Evolutionary conservation across 805 yeast species (phyloP).

Genomic region (Ogataea allantospora): DNA sequence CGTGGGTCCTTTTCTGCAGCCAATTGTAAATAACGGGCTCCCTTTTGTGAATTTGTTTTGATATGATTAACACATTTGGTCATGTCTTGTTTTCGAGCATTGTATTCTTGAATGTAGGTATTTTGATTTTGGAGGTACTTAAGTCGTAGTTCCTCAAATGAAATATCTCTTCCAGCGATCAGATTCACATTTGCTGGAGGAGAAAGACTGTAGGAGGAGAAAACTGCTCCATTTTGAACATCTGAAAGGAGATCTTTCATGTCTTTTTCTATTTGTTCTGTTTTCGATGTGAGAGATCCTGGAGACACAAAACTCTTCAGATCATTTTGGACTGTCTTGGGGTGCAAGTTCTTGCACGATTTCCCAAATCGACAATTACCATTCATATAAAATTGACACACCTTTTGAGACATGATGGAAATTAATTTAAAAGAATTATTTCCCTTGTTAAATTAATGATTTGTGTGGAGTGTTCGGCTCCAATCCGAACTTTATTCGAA

Average conservation of each 20-base stretch:
- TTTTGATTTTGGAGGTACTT: constrained; percentile 44
- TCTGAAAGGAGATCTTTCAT: constrained; percentile 15
- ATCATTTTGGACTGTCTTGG: constrained; percentile 16
- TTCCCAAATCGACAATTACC: constrained; percentile 42
- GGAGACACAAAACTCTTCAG: constrained; percentile 3
- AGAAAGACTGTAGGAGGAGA: constrained; percentile 48
- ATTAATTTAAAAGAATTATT: not conserved
- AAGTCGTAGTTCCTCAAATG: constrained; percentile 52
- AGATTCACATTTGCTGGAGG: constrained; percentile 48
- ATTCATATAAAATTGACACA: constrained; percentile 43
- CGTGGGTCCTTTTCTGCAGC: constrained; percentile 34
- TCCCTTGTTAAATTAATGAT: constrained; percentile 53
- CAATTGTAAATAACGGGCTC: constrained; percentile 56
- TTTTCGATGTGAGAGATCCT: constrained; percentile 2
- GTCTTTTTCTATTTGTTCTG: constrained; percentile 27
- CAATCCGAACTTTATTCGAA: constrained; percentile 64
- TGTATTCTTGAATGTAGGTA: constrained; percentile 40
- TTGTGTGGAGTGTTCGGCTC: constrained; percentile 82
- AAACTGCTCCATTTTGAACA: constrained; percentile 30
- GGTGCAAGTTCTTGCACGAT: constrained; percentile 45
- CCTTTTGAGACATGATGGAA: constrained; percentile 22
- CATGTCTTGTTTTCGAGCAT: constrained; percentile 48
- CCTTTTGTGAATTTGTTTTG: constrained; percentile 42
- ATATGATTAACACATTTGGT: constrained; percentile 39
- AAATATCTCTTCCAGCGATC: constrained; percentile 50